These are phyloP conservation scores for Cryptococcus deneoformans DNA, from an alignment of 1,284 basidiomycete species.

Conservation along the genomic window DNA sequence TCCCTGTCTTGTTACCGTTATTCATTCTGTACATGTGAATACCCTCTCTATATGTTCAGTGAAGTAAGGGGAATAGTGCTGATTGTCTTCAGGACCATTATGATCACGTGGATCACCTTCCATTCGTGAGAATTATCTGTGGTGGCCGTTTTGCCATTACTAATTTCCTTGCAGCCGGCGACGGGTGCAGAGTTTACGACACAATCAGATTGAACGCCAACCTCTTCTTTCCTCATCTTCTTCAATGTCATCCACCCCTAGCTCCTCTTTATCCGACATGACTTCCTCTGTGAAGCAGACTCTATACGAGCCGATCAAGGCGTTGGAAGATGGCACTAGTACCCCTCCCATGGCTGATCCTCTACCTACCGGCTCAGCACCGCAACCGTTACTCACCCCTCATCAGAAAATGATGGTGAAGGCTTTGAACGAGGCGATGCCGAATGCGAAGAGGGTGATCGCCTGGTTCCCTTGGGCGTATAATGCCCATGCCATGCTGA, in stretches of 20 bases:
- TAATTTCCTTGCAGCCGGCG: slow-evolving; percentile 4
- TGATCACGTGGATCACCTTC: slow-evolving; percentile 31
- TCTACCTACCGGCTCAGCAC: slow-evolving; percentile 1
- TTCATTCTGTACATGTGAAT: slow-evolving; percentile 31
- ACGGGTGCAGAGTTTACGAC: slow-evolving; percentile 6
- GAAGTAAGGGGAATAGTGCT: neutral
- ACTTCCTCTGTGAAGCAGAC: neutral
- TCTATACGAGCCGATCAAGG: neutral
- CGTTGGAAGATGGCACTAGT: slow-evolving; percentile 1
- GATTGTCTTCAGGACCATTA: slow-evolving; percentile 11
- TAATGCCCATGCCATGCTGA: slow-evolving; percentile 40
- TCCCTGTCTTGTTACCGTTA: slow-evolving; percentile 34
- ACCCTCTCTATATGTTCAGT: neutral
- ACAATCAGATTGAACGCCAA: slow-evolving; percentile 2
- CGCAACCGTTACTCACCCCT: slow-evolving; percentile 24
- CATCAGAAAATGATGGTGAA: slow-evolving; percentile 33
- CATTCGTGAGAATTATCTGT: slow-evolving; percentile 19
- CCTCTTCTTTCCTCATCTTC: slow-evolving; percentile 6
- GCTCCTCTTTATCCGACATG: neutral
- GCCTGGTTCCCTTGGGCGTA: slow-evolving; percentile 44
- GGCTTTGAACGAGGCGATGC: slow-evolving; percentile 24
- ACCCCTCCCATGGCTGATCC: slow-evolving; percentile 13
- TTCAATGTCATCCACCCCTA: neutral
- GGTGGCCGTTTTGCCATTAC: neutral
- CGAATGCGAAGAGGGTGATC: slow-evolving; percentile 35